Conservation (phyloP, 495 filamentous ascomycete species). For the Hyphodiscus hymeniophilus region DNA sequence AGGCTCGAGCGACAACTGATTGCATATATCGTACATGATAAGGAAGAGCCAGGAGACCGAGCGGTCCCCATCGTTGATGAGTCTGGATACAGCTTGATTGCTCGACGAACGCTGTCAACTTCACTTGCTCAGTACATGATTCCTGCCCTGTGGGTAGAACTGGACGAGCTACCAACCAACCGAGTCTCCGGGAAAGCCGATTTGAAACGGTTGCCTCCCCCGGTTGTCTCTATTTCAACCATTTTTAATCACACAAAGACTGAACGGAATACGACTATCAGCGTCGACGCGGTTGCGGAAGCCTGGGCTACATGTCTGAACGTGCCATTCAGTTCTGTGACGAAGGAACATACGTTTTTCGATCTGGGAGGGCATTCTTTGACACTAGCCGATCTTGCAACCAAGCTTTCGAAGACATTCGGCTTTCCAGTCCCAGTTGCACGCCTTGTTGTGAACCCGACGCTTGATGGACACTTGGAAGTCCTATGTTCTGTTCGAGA, state of each 20-base stretch:
- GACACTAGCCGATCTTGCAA: constrained; percentile 56
- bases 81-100: constrained; percentile 48
- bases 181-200: constrained; percentile 63
- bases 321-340: constrained; percentile 40
- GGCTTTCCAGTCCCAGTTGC: constrained; percentile 55
- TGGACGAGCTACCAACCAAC: constrained; percentile 53
- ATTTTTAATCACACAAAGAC: constrained; percentile 18
- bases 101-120: constrained; percentile 43
- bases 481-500: constrained; percentile 50
- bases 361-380: constrained; percentile 63
- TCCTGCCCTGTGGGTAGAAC: constrained; percentile 54
- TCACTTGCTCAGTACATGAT: constrained; percentile 68
- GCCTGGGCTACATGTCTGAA: constrained; percentile 55
- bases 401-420: constrained; percentile 46
- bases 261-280: constrained; percentile 29
- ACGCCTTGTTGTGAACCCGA: constrained; percentile 53
- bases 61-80: constrained; percentile 47
- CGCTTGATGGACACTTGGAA: constrained; percentile 51
- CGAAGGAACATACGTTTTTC: constrained; percentile 58
- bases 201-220: constrained; percentile 50
- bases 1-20: constrained; percentile 56
- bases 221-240: constrained; percentile 30
- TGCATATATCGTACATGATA: constrained; percentile 57
- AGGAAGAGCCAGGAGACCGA: constrained; percentile 41
- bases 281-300: constrained; percentile 44